Evolutionary conservation across 768 basidiomycete genomes (phyloP), one percentile per base, ranked within the genome.

Genomic region (Auriscalpium orientale): DNA sequence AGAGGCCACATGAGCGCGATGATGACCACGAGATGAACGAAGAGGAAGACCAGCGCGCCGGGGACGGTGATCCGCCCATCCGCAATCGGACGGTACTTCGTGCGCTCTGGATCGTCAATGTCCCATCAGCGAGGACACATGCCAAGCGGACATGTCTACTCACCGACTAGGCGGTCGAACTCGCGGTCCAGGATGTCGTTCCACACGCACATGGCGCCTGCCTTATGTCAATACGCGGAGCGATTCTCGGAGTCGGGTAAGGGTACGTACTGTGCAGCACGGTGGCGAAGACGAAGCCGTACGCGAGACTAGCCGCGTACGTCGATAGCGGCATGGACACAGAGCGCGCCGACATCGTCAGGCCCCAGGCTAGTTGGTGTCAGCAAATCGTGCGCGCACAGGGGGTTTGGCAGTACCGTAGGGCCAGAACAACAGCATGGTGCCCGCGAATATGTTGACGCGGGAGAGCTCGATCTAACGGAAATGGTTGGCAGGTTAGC

Each of bases 391-490:
- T 13, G 12, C 21, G 22, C 22, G n/a, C 10, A 53, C 8, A 11
- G 21, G 33, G 6, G 45, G 7, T 10, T 13, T 22, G 36, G 21
- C 50, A 40, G 4, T 22, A 62, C 60, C 58, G 35, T 33, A 62
- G 20, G 63, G 63, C 63, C 63, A 64, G 54, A 64, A 58, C 6
- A 64, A 50, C 13, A 64, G 49, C 44, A 64, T 60, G 12, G 47
- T 60, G 9, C 63, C 63, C 15, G 63, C 60, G 38, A 57, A 55
- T 49, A 48, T 56, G 33, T 71, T 52, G 63, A 72, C 38, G 61
- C 69, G 38, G 45, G 60, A 18, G 57, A 62, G 38, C 44, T 57
- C 56, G 21, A 50, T 43, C 54, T 55, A 21, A 15, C 47, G 16
- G 15, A 28, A 28, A 13, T 28, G 5, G 22, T 2, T 28, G 22